A percentile compares a stretch with the other conserved stretches of the same genome.
Conservation (phyloP, 305 asterid genomes). For the Fraxinus dipetala region DNA sequence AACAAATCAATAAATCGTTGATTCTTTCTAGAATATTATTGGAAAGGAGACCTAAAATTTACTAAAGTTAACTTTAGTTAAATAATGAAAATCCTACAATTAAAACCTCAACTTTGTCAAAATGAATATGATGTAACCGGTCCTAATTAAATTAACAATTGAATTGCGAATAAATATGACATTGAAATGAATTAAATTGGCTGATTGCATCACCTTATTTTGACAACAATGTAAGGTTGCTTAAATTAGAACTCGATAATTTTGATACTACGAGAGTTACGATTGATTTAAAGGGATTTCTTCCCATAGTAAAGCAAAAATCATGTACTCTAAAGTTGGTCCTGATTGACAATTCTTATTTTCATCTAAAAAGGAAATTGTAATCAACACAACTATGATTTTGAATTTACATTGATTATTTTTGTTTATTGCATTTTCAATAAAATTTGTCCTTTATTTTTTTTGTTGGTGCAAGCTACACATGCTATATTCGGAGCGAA, state of each 20-base stretch:
- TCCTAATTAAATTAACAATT: background rate
- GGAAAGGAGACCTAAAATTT: background rate
- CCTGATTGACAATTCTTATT: background rate
- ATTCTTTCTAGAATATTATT: background rate
- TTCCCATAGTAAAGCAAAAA: background rate
- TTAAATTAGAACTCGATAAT: background rate
- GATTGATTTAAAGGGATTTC: background rate
- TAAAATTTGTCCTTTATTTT: too few species aligned
- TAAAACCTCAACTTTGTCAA: background rate
- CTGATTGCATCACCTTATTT: background rate
- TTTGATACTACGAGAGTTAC: too few species aligned
- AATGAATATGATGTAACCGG: background rate
- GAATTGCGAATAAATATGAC: background rate
- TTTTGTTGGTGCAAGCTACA: background rate
- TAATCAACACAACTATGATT: background rate
- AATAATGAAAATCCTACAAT: background rate
- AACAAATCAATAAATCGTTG: background rate
- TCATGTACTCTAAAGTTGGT: background rate
- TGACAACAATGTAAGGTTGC: background rate
- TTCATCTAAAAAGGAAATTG: background rate
- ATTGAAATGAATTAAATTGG: background rate
- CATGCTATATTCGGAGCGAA: background rate
- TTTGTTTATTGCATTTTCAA: background rate
- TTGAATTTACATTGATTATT: background rate
- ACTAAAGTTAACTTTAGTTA: background rate